phyloP scores from a whole-genome alignment of 768 basidiomycete genomes.

The Termitomyces sp. region DNA sequence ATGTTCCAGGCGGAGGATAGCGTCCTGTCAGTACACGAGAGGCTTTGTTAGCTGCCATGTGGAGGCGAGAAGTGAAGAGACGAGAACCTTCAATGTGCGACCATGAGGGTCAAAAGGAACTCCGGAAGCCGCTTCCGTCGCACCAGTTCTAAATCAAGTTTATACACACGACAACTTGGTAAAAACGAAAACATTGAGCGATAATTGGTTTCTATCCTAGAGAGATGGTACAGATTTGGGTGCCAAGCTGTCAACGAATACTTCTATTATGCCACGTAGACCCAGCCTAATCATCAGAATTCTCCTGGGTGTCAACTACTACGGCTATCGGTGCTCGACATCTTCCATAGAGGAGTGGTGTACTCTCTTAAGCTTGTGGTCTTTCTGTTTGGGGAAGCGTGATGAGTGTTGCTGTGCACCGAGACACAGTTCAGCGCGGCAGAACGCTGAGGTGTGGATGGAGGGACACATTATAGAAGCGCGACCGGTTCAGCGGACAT shows the following conservation, averaged over 20 bases:
- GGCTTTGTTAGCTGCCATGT: conserved; percentile 12
- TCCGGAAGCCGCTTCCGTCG: conserved; percentile 10
- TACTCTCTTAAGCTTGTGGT: conserved; percentile 51
- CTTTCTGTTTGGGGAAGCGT: conserved; percentile 52
- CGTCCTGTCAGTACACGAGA: conserved; percentile 46
- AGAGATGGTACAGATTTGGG: no score
- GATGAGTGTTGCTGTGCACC: conserved; percentile 52
- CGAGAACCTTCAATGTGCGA: neutral
- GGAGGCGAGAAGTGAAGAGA: neutral
- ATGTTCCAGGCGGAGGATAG: conserved; percentile 41
- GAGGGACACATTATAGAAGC: no score
- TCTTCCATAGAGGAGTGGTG: conserved; percentile 55
- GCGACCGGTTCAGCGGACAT: no score
- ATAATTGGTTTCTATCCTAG: no score
- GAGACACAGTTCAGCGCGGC: conserved; percentile 51
- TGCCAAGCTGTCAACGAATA: no score
- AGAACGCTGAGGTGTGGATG: no score
- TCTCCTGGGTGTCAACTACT: no score
- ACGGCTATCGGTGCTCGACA: conserved; percentile 38
- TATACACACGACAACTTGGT: no score
- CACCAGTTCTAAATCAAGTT: no score
- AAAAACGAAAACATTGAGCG: no score
- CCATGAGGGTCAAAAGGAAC: neutral
- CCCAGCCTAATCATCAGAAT: no score
- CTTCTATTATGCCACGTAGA: no score